These are phyloP conservation scores for Colletotrichum sansevieriae DNA, from an alignment of 2,329 filamentous ascomycete genomes.

Conservation along the genomic window DNA sequence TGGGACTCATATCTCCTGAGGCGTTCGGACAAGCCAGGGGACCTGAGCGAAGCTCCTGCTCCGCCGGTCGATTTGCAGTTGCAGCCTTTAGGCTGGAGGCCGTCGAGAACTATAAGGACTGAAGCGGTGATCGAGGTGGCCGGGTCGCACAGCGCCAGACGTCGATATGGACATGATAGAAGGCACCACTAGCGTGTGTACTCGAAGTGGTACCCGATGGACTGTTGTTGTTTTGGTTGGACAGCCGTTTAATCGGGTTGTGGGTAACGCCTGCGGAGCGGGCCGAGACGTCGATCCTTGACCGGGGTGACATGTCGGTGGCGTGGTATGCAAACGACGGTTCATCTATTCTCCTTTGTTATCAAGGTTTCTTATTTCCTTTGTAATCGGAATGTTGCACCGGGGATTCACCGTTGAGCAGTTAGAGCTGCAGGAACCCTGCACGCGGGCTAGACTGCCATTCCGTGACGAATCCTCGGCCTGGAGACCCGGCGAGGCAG, in stretches of 20 bases:
- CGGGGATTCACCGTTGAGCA: conserved; percentile 6
- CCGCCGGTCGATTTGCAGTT: neutral
- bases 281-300: conserved; percentile 35
- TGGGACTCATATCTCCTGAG: conserved; percentile 9
- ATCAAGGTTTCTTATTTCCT: conserved; percentile 9
- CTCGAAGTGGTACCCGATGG: neutral
- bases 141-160: neutral
- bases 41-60: conserved; percentile 21
- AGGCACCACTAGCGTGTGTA: neutral
- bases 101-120: neutral
- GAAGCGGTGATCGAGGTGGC: neutral
- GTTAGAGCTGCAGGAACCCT: conserved; percentile 18
- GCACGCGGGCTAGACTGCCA: neutral
- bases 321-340: neutral
- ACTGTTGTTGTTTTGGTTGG: neutral
- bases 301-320: neutral
- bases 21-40: conserved; percentile 11
- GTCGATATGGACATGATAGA: neutral
- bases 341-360: conserved; percentile 29
- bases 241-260: conserved; percentile 6
- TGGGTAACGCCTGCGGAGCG: conserved; percentile 34
- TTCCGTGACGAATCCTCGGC: neutral
- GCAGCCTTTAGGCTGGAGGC: conserved; percentile 17
- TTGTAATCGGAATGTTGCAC: neutral
- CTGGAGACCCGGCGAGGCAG: neutral